Evolutionary conservation across 1,139 yeast species (phyloP), one percentile per base, ranked within the genome.

Genomic region (Saccharomyces hybrid): DNA sequence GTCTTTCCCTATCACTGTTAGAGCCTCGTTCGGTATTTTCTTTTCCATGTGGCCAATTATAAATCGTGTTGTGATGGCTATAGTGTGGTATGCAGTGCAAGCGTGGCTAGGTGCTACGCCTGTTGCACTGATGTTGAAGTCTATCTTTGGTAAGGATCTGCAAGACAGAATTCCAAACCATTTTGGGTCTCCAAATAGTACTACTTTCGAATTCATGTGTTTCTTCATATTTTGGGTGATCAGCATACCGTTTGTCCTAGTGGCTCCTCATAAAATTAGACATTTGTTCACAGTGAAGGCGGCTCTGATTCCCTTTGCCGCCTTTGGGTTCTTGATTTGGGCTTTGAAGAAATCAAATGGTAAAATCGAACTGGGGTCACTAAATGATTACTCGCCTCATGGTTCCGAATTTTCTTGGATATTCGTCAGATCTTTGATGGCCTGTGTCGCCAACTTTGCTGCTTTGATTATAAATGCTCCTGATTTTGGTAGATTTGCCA

Each of bases 391-490:
- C 13, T 54, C 57, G 28, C 65, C 65, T 49, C 46, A 44, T 11
- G 46, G 50, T 5, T 74, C 84, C 2, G 83, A 71, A 0, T 77
- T 85, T 55, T 91, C 83, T 28, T 89, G 96, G 96, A 86, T 87
- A 1, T 87, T 88, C 68, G 81, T 89, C 55, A 78, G 79, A 63
- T 80, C 90, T 11, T 75, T 84, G 38, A 85, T 89, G 91, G 84
- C 84, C 71, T 77, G 90, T 47, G 73, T 89, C 60, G 89, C 95
- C 46, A 87, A 87, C 72, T 88, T 88, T 65, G 93, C 95, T 3
- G 87, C 96, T 4, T 77, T 89, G 63, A 85, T 89, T 65, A 79
- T 86, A 60, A 89, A 89, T 71, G 87, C 95, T 14, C 96, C 96
- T 0, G 97, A 90, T 76, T 89, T 88, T 71, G 79, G 96, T 23